These are phyloP conservation scores for Prorocentrum cordatum DNA, from an alignment of 169 alveolate genomes.

Conservation along the genomic window DNA sequence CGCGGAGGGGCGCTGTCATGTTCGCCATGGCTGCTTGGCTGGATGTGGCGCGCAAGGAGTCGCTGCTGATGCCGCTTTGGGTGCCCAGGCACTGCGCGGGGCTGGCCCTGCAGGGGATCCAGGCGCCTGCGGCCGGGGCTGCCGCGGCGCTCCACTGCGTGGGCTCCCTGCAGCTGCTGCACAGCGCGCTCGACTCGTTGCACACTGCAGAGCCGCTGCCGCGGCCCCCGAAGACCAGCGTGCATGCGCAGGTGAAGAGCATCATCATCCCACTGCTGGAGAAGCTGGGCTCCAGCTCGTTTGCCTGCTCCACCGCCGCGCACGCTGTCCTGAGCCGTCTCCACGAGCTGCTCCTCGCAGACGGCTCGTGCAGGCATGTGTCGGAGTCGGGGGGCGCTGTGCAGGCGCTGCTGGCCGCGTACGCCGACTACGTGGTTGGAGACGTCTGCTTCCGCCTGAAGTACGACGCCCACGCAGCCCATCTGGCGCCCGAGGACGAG, in stretches of 20 bases:
- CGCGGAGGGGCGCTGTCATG: slow-evolving; percentile 6
- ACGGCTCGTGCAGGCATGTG: not conserved
- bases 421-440: slow-evolving; percentile 49
- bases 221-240: no score
- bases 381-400: not conserved
- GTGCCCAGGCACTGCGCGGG: no score
- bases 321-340: not conserved
- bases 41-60: no score
- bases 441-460: slow-evolving; percentile 55
- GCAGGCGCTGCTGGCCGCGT: not conserved
- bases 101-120: no score
- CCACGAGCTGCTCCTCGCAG: slow-evolving; percentile 2
- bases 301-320: not conserved
- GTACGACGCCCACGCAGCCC: not conserved
- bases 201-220: no score
- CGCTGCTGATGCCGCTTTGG: no score
- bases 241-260: slow-evolving; percentile 1
- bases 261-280: slow-evolving; percentile 18
- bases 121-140: no score
- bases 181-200: no score
- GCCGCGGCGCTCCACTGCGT: no score
- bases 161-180: no score
- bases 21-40: slow-evolving; percentile 16
- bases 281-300: not conserved
- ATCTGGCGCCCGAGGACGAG: not conserved